A percentile compares a stretch with the other conserved stretches of the same genome.
These are phyloP conservation scores for Lignosus rhinocerotis DNA, from an alignment of 1,284 basidiomycete genomes.

Conservation along the genomic window DNA sequence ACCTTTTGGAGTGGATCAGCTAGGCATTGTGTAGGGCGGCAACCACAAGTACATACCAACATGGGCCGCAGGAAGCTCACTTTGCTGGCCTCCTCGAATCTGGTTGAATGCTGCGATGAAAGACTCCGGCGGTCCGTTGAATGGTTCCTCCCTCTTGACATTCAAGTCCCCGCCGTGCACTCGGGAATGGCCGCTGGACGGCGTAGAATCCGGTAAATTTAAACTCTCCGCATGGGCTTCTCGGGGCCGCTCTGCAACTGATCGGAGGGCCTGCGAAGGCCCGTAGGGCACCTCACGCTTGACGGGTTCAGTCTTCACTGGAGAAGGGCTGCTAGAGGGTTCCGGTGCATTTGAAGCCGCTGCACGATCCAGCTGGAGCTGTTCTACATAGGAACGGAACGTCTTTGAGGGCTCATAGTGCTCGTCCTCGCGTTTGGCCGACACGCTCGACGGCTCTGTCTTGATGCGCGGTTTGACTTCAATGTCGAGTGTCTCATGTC, in stretches of 20 bases:
- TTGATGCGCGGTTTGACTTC: conserved; percentile 7
- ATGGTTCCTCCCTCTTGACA: background rate
- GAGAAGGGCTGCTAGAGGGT: background rate
- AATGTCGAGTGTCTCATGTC: background rate
- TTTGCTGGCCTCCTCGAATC: background rate
- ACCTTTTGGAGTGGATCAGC: too few relatives aligned
- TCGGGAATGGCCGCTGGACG: too few relatives aligned
- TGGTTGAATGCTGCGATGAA: conserved; percentile 4
- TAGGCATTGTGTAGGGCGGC: background rate
- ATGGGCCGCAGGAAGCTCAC: background rate
- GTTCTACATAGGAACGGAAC: conserved; percentile 12
- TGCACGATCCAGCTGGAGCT: conserved; percentile 2
- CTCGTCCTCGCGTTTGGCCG: conserved; percentile 9
- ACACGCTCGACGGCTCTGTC: conserved; percentile 1
- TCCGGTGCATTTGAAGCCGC: background rate
- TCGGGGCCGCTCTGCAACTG: too few relatives aligned
- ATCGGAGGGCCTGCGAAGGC: too few relatives aligned
- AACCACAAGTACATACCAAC: background rate
- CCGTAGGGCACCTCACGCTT: too few relatives aligned
- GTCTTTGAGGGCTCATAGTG: conserved; percentile 10
- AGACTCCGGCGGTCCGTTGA: background rate
- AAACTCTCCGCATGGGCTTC: too few relatives aligned
- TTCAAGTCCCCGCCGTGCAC: background rate
- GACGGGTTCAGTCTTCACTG: too few relatives aligned
- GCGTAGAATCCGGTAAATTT: too few relatives aligned